Evolutionary conservation across 768 basidiomycete species (phyloP).

Genomic region (Tricholoma bakamatsutake): DNA sequence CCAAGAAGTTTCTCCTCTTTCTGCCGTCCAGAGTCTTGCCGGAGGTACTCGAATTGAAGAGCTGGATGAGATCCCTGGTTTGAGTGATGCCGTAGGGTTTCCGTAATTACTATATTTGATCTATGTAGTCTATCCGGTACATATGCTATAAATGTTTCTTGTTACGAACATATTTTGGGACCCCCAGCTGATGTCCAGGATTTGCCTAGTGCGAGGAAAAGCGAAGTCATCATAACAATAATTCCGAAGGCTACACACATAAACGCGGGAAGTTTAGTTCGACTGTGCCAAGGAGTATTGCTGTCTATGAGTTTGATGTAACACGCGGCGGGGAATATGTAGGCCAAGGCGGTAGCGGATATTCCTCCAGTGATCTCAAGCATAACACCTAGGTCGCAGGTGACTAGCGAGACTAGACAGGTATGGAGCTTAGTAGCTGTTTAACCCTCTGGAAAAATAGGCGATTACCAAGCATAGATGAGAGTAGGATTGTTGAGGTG

Average conservation of each 20-base stretch:
- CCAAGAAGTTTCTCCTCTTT: conserved; percentile 65
- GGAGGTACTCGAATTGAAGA: conserved; percentile 62
- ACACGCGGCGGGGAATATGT: conserved; percentile 86
- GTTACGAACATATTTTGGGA: conserved; percentile 64
- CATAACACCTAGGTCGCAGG: conserved; percentile 97
- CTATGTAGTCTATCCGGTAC: conserved; percentile 10
- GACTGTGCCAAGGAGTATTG: conserved; percentile 56
- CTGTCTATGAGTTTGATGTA: conserved; percentile 69
- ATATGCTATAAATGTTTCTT: conserved; percentile 3
- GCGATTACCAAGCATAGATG: conserved; percentile 69
- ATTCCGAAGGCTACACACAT: conserved; percentile 69
- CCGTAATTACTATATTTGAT: conserved; percentile 16
- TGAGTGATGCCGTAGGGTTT: conserved; percentile 33
- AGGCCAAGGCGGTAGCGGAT: conserved; percentile 86
- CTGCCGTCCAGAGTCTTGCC: conserved; percentile 61
- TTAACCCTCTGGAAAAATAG: not conserved
- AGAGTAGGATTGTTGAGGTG: conserved; percentile 76
- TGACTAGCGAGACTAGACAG: conserved; percentile 76
- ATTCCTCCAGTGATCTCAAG: conserved; percentile 98
- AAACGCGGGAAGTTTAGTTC: conserved; percentile 70
- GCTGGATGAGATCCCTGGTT: conserved; percentile 49
- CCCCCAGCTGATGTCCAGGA: conserved; percentile 70
- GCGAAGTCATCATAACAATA: conserved; percentile 71
- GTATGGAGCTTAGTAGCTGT: conserved; percentile 4
- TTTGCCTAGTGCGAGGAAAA: conserved; percentile 72